These are phyloP conservation scores for Leccinum boreale DNA, from an alignment of 768 basidiomycete genomes.

Conservation along the genomic window DNA sequence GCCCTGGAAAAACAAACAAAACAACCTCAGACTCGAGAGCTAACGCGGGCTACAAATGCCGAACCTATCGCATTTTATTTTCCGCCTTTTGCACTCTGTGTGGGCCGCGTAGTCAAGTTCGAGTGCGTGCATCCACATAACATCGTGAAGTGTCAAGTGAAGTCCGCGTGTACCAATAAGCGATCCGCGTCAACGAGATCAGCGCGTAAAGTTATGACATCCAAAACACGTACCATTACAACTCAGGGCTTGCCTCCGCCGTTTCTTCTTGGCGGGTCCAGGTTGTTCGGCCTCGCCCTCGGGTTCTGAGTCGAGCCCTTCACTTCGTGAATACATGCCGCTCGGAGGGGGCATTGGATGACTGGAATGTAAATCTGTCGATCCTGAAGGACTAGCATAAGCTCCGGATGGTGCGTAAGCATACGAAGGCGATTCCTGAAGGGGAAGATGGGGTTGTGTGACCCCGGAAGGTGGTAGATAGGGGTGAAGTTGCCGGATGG, in stretches of 20 bases:
- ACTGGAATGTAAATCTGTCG: slow-evolving; percentile 25
- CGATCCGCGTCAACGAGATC: slow-evolving; percentile 16
- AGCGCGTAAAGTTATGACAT: slow-evolving; percentile 17
- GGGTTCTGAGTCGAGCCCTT: slow-evolving; percentile 50
- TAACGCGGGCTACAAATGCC: slow-evolving; percentile 16
- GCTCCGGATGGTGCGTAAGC: slow-evolving; percentile 23
- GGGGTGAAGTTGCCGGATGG: slow-evolving; percentile 67
- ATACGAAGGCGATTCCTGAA: slow-evolving; percentile 26
- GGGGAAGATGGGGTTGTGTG: slow-evolving; percentile 26
- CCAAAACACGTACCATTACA: slow-evolving; percentile 63
- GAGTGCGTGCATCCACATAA: not conserved
- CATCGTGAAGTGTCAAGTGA: not conserved
- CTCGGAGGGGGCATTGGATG: slow-evolving; percentile 20
- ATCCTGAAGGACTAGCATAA: slow-evolving; percentile 23
- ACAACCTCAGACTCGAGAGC: slow-evolving; percentile 20
- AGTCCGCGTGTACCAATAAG: not conserved
- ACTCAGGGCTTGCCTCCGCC: slow-evolving; percentile 77
- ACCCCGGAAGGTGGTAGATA: slow-evolving; percentile 54
- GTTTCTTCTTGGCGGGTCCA: slow-evolving; percentile 76
- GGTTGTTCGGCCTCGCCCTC: slow-evolving; percentile 51
- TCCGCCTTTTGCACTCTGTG: slow-evolving; percentile 79
- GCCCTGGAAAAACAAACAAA: slow-evolving; percentile 41
- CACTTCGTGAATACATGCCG: slow-evolving; percentile 30
- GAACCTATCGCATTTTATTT: slow-evolving; percentile 87
- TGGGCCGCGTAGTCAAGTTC: slow-evolving; percentile 8